Conservation (phyloP, 2,329 filamentous ascomycete genomes). For the Pestalotiopsis sp. region DNA sequence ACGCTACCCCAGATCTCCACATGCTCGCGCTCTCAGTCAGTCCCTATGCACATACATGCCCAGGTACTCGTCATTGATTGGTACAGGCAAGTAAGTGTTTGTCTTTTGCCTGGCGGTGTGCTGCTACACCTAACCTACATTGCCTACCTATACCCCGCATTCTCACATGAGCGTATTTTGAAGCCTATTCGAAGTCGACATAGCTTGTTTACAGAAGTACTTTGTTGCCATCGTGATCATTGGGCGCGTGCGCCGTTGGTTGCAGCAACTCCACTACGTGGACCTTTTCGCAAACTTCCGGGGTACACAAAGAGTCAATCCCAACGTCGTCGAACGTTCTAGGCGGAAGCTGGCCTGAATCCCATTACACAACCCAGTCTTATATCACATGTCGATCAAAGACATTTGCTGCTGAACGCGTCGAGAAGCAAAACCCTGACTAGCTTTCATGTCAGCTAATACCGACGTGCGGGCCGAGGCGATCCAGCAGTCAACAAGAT, state of each 20-base stretch:
- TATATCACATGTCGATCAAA: not conserved
- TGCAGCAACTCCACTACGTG: not conserved
- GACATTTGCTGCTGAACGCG: not conserved
- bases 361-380: not conserved
- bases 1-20: slow-evolving; percentile 2
- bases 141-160: slow-evolving; percentile 1
- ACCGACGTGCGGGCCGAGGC: not conserved
- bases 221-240: not conserved
- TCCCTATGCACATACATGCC: not conserved
- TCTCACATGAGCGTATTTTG: slow-evolving; percentile 3
- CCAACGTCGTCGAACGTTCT: slow-evolving; percentile 2
- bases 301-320: not conserved
- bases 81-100: not conserved
- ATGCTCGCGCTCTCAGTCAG: not conserved
- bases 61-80: not conserved
- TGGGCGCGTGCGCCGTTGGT: not conserved
- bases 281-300: not conserved
- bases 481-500: not conserved
- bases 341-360: not conserved
- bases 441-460: not conserved
- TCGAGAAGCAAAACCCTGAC: not conserved
- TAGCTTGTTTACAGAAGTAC: not conserved
- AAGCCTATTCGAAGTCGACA: not conserved
- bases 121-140: not conserved
- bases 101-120: not conserved